Conservation (phyloP, 371 early-diverging fungal genomes). For the Smittium culicis region DNA sequence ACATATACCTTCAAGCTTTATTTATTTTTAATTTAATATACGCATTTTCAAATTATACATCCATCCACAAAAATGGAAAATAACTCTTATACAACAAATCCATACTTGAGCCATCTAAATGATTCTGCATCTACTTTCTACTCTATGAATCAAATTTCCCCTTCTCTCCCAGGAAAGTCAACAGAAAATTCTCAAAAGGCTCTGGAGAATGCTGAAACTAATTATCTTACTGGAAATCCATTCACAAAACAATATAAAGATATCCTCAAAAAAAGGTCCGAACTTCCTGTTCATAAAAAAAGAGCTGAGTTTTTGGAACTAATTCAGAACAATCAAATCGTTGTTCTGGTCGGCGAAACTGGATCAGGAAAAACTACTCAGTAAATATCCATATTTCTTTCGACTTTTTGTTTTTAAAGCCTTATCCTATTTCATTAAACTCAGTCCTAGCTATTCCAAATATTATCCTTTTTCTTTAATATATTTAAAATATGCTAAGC, state of each 20-base stretch:
- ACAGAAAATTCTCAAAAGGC: conserved; percentile 47
- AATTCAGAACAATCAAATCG: conserved; percentile 69
- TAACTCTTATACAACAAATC: neutral
- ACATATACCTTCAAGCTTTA: no score
- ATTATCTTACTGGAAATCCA: conserved; percentile 66
- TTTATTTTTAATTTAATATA: no score
- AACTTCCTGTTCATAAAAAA: conserved; percentile 81
- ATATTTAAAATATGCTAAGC: no score
- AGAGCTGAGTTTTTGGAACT: conserved; percentile 70
- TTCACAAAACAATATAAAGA: conserved; percentile 66
- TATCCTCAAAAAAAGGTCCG: conserved; percentile 63
- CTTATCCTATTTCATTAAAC: neutral
- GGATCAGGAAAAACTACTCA: conserved; percentile 90
- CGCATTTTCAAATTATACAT: no score
- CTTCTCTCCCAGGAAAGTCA: conserved; percentile 19
- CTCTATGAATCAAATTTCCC: neutral
- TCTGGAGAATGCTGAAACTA: conserved; percentile 56
- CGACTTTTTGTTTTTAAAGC: neutral
- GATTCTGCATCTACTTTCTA: neutral
- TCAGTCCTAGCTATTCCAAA: no score
- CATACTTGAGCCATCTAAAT: conserved; percentile 7
- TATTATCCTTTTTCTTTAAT: neutral
- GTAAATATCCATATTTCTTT: conserved; percentile 15
- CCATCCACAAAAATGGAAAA: neutral
- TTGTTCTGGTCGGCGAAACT: conserved; percentile 81